Evolutionary conservation across 2,329 filamentous ascomycete species (phyloP), one percentile per base, ranked within the genome.

Genomic region (Claviceps sp.): DNA sequence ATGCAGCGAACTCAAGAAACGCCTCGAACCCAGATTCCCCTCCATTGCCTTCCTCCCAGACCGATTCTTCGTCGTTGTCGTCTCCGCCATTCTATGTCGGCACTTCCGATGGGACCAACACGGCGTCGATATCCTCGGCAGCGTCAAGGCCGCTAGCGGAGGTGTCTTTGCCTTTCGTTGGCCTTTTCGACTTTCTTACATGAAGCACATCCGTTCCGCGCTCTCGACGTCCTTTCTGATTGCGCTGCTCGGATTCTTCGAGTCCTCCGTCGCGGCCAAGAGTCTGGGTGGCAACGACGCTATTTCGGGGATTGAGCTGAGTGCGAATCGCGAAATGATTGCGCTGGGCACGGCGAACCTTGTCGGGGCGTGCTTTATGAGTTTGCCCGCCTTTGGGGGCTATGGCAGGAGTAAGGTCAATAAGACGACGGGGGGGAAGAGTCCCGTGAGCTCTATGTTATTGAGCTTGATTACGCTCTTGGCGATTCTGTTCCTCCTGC

Each of bases 321-420:
- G 89, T 63, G 81, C 93, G 1, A 98, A 98, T 64, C 78, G 93
- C 47, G 93, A 98, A 65, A 81, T 98, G 58, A 87, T 97, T 49
- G 91, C 93, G 0, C 74, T 98, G 0, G 93, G 93, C 1, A 78
- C 88, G 6, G 89, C 91, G 13, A 98, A 98, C 67, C 72, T 97
- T n/a, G 71, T 95, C 3, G 90, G 90, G 8, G 86, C 88, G 2
- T 86, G 89, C 62, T 97, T 97, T 69, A 89, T 91, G 82, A 84
- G 88, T 20, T 74, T 98, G 22, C 93, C 93, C 6, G 87, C 88
- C 0, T 98, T 98, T 73, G 93, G 93, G 18, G 93, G 93, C 8
- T 98, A 98, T 63, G 93, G 90, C 9, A 78, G 93, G 64, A 96
- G 89, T 69, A 97, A 97, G 67, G 86, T 98, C 58, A 97, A 96